Percentiles rank a stretch among this genome's conserved stretches.
Evolutionary conservation across 169 alveolate species (phyloP).

Genomic region (Plasmodium blacklocki): DNA sequence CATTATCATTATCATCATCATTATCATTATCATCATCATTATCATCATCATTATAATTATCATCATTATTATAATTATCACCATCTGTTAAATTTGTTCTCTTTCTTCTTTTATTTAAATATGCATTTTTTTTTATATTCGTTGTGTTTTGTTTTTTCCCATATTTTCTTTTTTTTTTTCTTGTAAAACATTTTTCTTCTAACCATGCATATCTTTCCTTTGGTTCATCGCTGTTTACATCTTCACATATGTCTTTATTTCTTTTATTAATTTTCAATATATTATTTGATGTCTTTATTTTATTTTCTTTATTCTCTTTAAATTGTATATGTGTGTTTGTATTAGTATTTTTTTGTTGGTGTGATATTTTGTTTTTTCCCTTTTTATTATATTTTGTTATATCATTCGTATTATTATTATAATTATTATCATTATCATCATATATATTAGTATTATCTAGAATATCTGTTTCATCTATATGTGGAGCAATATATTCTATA

Average conservation of each 20-base stretch:
- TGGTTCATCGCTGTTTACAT: background rate
- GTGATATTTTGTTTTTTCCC: no score
- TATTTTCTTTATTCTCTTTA: background rate
- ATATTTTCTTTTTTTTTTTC: conserved; percentile 8
- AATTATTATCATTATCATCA: no score
- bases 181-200: background rate
- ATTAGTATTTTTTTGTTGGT: no score
- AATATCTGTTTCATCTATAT: no score
- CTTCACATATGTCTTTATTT: background rate
- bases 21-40: no score
- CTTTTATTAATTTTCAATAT: background rate
- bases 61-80: background rate
- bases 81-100: background rate
- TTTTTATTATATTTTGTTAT: background rate
- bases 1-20: background rate
- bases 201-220: background rate
- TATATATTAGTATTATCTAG: no score
- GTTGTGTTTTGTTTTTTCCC: background rate
- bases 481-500: no score
- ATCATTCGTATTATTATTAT: background rate
- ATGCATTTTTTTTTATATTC: conserved; percentile 2
- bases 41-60: background rate
- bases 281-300: background rate
- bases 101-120: conserved; percentile 9
- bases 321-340: no score